A percentile compares a stretch with the other conserved stretches of the same genome.
Conservation (phyloP, 2,329 filamentous ascomycete species). For the Diplodia seriata region DNA sequence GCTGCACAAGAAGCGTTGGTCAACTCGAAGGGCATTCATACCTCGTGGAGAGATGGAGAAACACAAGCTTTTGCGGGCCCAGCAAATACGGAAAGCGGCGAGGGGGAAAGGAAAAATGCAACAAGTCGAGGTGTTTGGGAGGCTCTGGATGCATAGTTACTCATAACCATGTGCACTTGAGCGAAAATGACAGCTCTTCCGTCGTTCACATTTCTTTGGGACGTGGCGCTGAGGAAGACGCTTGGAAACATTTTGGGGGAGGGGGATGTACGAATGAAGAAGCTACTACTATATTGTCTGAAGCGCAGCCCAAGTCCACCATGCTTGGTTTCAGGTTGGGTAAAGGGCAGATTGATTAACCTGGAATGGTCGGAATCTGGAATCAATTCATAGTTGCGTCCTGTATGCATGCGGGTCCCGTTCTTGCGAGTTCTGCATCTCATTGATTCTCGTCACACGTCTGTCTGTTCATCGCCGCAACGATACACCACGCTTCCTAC, state of each 20-base stretch:
- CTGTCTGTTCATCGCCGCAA: too few relatives aligned
- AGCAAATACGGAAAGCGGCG: too few relatives aligned
- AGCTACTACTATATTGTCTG: neutral
- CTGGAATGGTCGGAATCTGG: neutral
- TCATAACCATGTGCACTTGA: neutral
- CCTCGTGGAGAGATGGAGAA: neutral
- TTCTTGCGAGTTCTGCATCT: neutral
- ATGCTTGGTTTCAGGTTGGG: neutral
- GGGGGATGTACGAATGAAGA: neutral
- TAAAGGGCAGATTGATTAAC: neutral
- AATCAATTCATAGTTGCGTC: neutral
- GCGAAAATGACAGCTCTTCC: neutral
- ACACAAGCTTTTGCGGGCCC: neutral
- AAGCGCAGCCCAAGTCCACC: neutral
- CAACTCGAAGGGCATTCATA: neutral
- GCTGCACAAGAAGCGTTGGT: neutral
- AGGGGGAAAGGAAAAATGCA: neutral
- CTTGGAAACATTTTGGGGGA: too few relatives aligned
- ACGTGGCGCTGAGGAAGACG: too few relatives aligned
- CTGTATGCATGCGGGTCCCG: neutral
- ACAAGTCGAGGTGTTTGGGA: neutral
- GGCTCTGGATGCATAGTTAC: neutral
- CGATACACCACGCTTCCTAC: neutral
- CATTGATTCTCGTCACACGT: too few relatives aligned
- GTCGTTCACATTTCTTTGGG: too few relatives aligned